These are phyloP conservation scores for Nakazawaea ishiwadae DNA, from an alignment of 805 yeast genomes.

Conservation along the genomic window DNA sequence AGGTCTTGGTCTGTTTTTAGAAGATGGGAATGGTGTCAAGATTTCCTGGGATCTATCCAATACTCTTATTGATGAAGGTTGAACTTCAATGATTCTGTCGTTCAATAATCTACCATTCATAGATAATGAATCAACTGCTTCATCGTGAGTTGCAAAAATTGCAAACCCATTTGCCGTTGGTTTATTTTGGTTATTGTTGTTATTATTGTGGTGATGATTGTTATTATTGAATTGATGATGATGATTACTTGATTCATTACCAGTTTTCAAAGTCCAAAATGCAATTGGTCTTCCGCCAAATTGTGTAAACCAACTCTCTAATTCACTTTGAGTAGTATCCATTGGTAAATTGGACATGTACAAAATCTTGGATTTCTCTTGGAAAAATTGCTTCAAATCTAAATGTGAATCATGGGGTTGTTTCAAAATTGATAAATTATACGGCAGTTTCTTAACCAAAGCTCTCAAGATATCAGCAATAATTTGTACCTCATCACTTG, in stretches of 20 bases:
- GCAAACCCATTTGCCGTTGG: conserved; percentile 74
- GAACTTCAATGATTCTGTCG: conserved; percentile 77
- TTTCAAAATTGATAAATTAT: conserved; percentile 52
- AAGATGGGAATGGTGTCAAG: conserved; percentile 78
- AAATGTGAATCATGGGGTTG: conserved; percentile 75
- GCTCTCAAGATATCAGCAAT: conserved; percentile 39
- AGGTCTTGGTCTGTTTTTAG: conserved; percentile 85
- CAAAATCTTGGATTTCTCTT: conserved; percentile 73
- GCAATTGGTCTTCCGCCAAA: conserved; percentile 84
- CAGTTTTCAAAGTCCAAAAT: conserved; percentile 72
- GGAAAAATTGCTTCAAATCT: conserved; percentile 62
- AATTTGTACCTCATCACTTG: conserved; percentile 41
- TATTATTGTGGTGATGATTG: conserved; percentile 12
- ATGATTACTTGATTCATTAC: neutral
- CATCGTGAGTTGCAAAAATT: conserved; percentile 79
- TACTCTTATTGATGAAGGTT: conserved; percentile 76
- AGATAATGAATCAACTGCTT: conserved; percentile 71
- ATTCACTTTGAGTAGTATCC: conserved; percentile 86
- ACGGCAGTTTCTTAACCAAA: conserved; percentile 42
- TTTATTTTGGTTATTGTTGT: conserved; percentile 31
- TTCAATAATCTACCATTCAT: conserved; percentile 74
- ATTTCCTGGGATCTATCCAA: conserved; percentile 81
- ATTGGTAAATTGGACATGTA: conserved; percentile 75
- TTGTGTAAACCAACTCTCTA: conserved; percentile 88
- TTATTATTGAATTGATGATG: conserved; percentile 11